Evolutionary conservation across 1,139 yeast genomes (phyloP).

Genomic region (Kodamaea derodonti): DNA sequence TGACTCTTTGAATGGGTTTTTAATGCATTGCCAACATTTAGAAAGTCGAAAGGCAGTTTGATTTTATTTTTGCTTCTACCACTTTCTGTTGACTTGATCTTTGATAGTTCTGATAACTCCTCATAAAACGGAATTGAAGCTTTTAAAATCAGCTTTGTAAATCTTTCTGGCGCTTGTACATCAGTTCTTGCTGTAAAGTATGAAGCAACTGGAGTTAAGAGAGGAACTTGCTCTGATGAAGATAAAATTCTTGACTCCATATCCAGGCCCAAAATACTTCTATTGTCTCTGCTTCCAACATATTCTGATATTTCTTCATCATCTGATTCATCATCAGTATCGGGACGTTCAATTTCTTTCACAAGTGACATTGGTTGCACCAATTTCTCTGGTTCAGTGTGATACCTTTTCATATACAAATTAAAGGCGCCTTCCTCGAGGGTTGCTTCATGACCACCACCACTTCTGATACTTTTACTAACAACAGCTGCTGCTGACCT

Average conservation of each 20-base stretch:
- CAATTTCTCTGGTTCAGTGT: background rate
- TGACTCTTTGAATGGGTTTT: too few species aligned
- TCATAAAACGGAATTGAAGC: too few species aligned
- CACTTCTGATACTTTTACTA: slow-evolving; percentile 11
- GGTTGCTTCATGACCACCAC: background rate
- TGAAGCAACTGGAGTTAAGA: background rate
- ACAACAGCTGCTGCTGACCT: slow-evolving; percentile 12
- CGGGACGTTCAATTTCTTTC: background rate
- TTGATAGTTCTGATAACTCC: too few species aligned
- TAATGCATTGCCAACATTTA: too few species aligned
- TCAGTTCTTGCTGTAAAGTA: background rate
- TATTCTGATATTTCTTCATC: slow-evolving; percentile 1
- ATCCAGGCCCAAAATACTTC: background rate
- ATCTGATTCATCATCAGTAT: background rate
- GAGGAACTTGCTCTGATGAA: background rate
- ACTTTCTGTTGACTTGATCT: too few species aligned
- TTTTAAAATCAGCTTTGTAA: background rate
- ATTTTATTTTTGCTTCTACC: too few species aligned
- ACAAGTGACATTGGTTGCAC: background rate
- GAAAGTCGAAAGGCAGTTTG: too few species aligned
- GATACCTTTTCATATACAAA: slow-evolving; percentile 3
- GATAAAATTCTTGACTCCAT: background rate
- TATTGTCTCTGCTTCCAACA: background rate
- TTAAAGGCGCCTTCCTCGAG: slow-evolving; percentile 11
- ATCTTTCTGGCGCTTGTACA: background rate